Evolutionary conservation across 1,284 basidiomycete genomes (phyloP).

Genomic region (Ceratobasidium sp.): DNA sequence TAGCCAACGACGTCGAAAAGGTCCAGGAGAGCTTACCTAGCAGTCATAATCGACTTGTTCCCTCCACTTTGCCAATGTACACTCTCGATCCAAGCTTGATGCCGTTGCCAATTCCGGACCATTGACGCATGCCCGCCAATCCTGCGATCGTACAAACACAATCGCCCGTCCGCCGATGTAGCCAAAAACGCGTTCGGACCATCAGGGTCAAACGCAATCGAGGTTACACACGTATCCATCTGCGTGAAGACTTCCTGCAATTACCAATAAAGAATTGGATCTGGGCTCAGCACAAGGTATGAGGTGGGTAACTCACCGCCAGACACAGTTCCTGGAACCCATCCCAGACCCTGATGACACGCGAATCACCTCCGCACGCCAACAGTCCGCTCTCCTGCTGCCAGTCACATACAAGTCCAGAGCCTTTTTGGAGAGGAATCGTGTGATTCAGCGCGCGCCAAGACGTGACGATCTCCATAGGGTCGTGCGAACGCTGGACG

Average conservation of each 20-base stretch:
- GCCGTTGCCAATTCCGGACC: slow-evolving; percentile 83
- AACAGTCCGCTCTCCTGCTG: slow-evolving; percentile 87
- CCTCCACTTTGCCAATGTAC: slow-evolving; percentile 83
- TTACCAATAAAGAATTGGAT: slow-evolving; percentile 41
- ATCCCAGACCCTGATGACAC: slow-evolving; percentile 92
- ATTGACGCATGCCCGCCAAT: slow-evolving; percentile 79
- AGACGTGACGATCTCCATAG: slow-evolving; percentile 86
- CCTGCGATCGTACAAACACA: slow-evolving; percentile 92
- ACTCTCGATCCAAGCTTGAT: slow-evolving; percentile 90
- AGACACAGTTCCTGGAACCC: slow-evolving; percentile 88
- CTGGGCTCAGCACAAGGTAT: slow-evolving; percentile 32
- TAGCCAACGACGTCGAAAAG: slow-evolving; percentile 25
- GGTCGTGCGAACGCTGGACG: slow-evolving; percentile 62
- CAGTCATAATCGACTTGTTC: slow-evolving; percentile 83
- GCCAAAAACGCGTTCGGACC: slow-evolving; percentile 84
- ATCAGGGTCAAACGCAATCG: slow-evolving; percentile 80
- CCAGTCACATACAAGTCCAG: slow-evolving; percentile 92
- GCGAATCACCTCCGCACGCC: slow-evolving; percentile 89
- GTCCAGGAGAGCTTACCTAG: slow-evolving; percentile 65
- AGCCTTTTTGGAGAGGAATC: slow-evolving; percentile 69
- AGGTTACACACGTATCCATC: slow-evolving; percentile 87
- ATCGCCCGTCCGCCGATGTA: slow-evolving; percentile 90
- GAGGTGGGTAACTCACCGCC: slow-evolving; percentile 60
- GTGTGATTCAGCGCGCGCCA: slow-evolving; percentile 90
- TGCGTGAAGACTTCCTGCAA: slow-evolving; percentile 84